Conservation (phyloP, 23 red algal species). For the Agarophyton chilense region DNA sequence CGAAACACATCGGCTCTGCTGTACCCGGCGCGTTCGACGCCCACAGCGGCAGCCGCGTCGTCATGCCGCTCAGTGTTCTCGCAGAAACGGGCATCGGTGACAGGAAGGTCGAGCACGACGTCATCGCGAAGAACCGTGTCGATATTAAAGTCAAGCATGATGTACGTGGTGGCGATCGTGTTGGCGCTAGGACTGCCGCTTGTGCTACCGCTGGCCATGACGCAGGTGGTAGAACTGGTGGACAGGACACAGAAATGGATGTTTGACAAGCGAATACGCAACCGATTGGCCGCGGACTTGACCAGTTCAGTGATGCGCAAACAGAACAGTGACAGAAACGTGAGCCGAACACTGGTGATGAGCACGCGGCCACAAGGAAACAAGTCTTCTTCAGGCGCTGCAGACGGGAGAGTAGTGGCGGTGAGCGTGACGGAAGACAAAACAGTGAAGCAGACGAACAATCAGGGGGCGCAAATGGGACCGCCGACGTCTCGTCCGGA, state of each 20-base stretch:
- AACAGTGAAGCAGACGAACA: too few relatives aligned
- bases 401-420: too few relatives aligned
- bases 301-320: not conserved
- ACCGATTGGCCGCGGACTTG: not conserved
- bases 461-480: too few relatives aligned
- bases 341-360: too few relatives aligned
- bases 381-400: too few relatives aligned
- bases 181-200: not conserved
- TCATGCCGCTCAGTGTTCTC: not conserved
- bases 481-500: too few relatives aligned
- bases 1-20: not conserved
- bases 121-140: not conserved
- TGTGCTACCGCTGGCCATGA: not conserved
- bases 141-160: not conserved
- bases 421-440: too few relatives aligned
- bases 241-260: not conserved
- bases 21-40: not conserved
- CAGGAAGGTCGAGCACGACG: not conserved
- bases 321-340: too few relatives aligned
- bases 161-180: not conserved
- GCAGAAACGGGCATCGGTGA: not conserved
- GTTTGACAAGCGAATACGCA: conserved; percentile 4
- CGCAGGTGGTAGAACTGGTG: not conserved
- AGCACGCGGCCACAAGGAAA: too few relatives aligned
- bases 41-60: not conserved